Base-by-base conservation (phyloP, 805 yeast genomes). In the Starmerella floris region DNA sequence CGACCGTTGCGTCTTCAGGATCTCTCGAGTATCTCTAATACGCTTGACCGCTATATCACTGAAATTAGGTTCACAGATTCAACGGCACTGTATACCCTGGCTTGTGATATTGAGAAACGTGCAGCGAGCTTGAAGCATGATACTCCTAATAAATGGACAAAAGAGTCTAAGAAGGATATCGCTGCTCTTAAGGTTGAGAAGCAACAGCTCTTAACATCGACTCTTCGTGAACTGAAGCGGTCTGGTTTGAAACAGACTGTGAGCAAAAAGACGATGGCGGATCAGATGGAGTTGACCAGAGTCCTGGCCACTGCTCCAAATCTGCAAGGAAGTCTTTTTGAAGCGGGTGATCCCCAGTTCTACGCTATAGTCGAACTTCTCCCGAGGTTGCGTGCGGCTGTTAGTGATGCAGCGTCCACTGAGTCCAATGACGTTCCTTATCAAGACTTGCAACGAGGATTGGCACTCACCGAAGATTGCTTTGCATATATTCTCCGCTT, bases 161-260 rank as follows among this genome's bases (percentile, higher is more conserved):
- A 87, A 41, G 93, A 81, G 30, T 77, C 74, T 50, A 84, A 85
- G 62, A 80, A 80, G 57, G 56, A 65, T 1, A 61, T 79, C 30
- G 77, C 85, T 2, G 69, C 83, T 5, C 66, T 91, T 60, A 82
- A 79, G 55, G 70, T 78, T n/a, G 88, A 83, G 54, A 91, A 91
- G 62, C 68, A 77, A 46, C 80, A 79, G 50, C 61, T 85, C 5
- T 63, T 93, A 41, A 80, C 91, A 61, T 83, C 78, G 44, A 72
- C 85, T 0, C 62, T 91, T 46, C 76, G 76, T 48, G 91, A 83
- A 50, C 63, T 88, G 41, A 73, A 76, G 56, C 64, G 76, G 44
- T 74, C 83, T 56, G 99, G 99, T 1, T 61, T 91, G 50, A 79
- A 75, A 51, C 64, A 77, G 3, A 72, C 72, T 22, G 67, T 78